A percentile compares a stretch with the other conserved stretches of the same genome.
Conservation (phyloP, 805 yeast species). For the Danielia oregonensis region DNA sequence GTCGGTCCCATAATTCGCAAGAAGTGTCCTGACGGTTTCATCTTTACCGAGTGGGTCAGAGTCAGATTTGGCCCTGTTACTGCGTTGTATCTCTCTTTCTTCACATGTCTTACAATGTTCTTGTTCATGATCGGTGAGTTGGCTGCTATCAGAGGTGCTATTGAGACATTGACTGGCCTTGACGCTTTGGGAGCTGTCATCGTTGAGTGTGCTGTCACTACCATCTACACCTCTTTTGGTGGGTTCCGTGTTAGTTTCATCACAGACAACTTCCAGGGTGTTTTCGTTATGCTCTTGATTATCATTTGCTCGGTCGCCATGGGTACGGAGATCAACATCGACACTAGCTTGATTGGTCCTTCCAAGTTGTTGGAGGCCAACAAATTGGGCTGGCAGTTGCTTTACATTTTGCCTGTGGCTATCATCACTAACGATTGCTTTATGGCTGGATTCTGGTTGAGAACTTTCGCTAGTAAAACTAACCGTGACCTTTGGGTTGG, state of each 20-base stretch:
- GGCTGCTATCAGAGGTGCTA: constrained; percentile 73
- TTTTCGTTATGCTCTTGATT: constrained; percentile 59
- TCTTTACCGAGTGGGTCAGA: constrained; percentile 92
- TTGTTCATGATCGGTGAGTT: constrained; percentile 85
- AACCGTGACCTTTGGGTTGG: constrained; percentile 75
- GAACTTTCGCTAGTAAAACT: constrained; percentile 85
- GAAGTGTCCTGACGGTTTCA: constrained; percentile 85
- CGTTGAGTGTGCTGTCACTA: constrained; percentile 81
- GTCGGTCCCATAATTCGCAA: constrained; percentile 78
- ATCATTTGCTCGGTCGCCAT: constrained; percentile 74
- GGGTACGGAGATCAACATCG: constrained; percentile 70
- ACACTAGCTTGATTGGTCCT: constrained; percentile 57
- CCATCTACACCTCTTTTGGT: constrained; percentile 83
- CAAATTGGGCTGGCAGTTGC: constrained; percentile 82
- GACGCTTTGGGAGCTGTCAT: constrained; percentile 78
- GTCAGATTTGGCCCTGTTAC: constrained; percentile 71
- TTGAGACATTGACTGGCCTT: constrained; percentile 72
- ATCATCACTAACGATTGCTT: constrained; percentile 88
- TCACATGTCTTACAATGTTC: constrained; percentile 81
- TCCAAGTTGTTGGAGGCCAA: constrained; percentile 62
- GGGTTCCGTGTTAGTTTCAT: constrained; percentile 86
- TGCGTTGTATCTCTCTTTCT: constrained; percentile 70
- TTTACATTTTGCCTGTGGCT: constrained; percentile 81
- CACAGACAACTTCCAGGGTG: constrained; percentile 86
- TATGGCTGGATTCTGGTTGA: constrained; percentile 88